Conservation (phyloP, 305 asterid species). For the Euphrasia arctica region DNA sequence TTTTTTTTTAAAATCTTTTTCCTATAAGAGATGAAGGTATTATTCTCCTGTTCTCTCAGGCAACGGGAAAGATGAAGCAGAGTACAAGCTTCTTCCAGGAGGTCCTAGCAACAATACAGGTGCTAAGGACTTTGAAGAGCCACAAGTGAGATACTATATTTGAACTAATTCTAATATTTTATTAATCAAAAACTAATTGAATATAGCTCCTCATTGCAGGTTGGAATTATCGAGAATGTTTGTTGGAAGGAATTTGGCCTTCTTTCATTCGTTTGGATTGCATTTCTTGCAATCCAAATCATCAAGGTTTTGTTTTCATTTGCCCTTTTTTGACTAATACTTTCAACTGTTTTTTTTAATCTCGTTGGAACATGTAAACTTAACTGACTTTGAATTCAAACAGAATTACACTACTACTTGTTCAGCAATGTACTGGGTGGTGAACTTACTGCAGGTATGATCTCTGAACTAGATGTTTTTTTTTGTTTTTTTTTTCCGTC, state of each 20-base stretch:
- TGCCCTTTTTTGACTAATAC: slow-evolving; percentile 12
- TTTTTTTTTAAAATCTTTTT: background rate
- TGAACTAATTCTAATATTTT: slow-evolving; percentile 14
- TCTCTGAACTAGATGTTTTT: slow-evolving; percentile 1
- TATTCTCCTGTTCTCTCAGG: slow-evolving; percentile 35
- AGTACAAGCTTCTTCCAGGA: slow-evolving; percentile 75
- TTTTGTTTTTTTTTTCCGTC: background rate
- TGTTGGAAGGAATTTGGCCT: slow-evolving; percentile 92
- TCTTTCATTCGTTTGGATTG: slow-evolving; percentile 75
- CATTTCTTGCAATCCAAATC: slow-evolving; percentile 74
- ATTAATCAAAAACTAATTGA: slow-evolving; percentile 2
- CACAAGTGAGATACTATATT: slow-evolving; percentile 41
- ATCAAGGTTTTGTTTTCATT: slow-evolving; percentile 46
- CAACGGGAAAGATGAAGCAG: slow-evolving; percentile 54
- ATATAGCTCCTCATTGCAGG: slow-evolving; percentile 44
- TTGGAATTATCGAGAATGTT: slow-evolving; percentile 70
- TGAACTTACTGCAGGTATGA: slow-evolving; percentile 85
- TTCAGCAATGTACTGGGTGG: slow-evolving; percentile 73
- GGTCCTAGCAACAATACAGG: slow-evolving; percentile 50
- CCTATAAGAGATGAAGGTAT: slow-evolving; percentile 10
- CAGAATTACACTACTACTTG: slow-evolving; percentile 72
- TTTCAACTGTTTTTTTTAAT: slow-evolving; percentile 10
- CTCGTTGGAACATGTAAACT: slow-evolving; percentile 24
- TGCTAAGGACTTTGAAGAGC: slow-evolving; percentile 43
- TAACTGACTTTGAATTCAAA: slow-evolving; percentile 29